phyloP scores from a whole-genome alignment of 305 asterid genomes.

The Fraxinus greggii region DNA sequence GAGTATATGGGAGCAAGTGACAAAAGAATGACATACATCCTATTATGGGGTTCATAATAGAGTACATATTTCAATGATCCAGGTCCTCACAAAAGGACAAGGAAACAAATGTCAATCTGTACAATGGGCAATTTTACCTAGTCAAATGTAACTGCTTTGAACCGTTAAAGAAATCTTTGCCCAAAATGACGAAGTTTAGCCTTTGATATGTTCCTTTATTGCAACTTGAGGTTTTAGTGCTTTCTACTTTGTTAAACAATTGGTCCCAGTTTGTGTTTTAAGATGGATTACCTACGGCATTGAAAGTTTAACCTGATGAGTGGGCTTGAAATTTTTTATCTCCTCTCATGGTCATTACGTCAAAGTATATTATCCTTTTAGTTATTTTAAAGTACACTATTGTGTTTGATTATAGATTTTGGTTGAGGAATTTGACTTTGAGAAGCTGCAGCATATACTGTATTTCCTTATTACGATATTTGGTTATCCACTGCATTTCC shows the following conservation, averaged over 20 bases:
- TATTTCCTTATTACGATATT: not conserved
- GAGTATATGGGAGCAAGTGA: not conserved
- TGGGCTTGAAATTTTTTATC: not conserved
- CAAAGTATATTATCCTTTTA: not conserved
- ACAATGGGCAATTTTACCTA: not conserved
- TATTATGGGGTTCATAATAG: not conserved
- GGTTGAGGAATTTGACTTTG: not conserved
- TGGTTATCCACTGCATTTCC: not conserved
- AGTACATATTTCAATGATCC: not conserved
- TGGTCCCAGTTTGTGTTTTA: not conserved
- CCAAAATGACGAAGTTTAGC: not conserved
- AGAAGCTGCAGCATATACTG: not conserved
- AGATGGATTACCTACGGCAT: not conserved
- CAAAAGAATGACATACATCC: not conserved
- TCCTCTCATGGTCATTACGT: not conserved
- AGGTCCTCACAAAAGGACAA: not conserved
- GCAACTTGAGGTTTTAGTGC: not conserved
- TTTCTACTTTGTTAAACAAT: not conserved
- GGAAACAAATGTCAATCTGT: not conserved
- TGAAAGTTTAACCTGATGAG: not conserved
- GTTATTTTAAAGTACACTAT: not conserved
- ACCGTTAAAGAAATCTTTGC: not conserved
- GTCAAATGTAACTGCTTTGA: not conserved
- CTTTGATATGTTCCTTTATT: not conserved
- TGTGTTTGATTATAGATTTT: conserved; percentile 2